Evolutionary conservation across 352 stramenopile species (phyloP).

Genomic region (Phytophthora litchii): DNA sequence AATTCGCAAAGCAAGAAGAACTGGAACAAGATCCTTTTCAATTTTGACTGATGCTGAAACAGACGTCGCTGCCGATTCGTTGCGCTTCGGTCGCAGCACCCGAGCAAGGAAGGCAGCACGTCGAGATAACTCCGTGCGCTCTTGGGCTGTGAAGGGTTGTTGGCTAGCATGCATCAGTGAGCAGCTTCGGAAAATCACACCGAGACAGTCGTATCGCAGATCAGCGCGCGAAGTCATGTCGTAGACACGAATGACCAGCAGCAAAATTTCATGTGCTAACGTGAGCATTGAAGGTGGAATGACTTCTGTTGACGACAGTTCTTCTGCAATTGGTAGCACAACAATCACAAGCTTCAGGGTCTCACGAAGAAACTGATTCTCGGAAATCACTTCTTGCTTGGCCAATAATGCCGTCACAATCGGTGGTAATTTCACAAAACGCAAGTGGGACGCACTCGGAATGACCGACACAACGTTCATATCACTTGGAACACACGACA

Average conservation of each 20-base stretch:
- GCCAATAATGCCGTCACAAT: slow-evolving; percentile 52
- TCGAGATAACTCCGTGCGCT: slow-evolving; percentile 40
- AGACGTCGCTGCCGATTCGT: neutral
- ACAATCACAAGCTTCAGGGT: slow-evolving; percentile 63
- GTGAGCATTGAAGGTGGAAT: slow-evolving; percentile 33
- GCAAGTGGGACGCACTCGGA: slow-evolving; percentile 34
- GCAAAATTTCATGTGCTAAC: slow-evolving; percentile 53
- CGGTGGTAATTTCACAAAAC: slow-evolving; percentile 48
- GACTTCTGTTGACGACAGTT: slow-evolving; percentile 23
- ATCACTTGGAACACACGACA: slow-evolving; percentile 35
- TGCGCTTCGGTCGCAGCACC: slow-evolving; percentile 56
- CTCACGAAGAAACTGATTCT: slow-evolving; percentile 57
- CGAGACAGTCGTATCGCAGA: slow-evolving; percentile 60
- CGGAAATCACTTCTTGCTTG: slow-evolving; percentile 44
- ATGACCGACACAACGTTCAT: slow-evolving; percentile 12
- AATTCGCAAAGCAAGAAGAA: slow-evolving; percentile 58
- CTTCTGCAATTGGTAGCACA: slow-evolving; percentile 48
- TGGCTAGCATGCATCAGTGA: slow-evolving; percentile 43
- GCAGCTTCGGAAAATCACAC: slow-evolving; percentile 57
- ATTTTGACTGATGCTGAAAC: neutral
- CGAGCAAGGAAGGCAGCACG: slow-evolving; percentile 60
- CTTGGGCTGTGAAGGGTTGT: slow-evolving; percentile 30
- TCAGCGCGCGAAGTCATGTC: slow-evolving; percentile 55
- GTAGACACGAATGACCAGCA: slow-evolving; percentile 58
- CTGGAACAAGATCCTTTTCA: slow-evolving; percentile 37